phyloP scores from a whole-genome alignment of 108 stramenopile species.

The Chaetoceros muelleri region DNA sequence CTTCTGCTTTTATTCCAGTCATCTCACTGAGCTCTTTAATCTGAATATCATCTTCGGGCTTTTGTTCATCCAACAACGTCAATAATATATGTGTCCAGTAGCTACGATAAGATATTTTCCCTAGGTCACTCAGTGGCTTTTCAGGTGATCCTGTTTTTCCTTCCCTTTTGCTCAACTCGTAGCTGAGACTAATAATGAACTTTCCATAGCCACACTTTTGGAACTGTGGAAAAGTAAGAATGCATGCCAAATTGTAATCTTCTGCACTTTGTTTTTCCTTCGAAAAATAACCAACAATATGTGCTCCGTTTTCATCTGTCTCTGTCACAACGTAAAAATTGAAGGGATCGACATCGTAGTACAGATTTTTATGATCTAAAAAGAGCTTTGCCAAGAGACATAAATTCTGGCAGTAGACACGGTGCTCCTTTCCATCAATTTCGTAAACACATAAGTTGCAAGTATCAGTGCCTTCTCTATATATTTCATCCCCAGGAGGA shows the following conservation, averaged over 20 bases:
- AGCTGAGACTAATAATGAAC: conserved; percentile 93
- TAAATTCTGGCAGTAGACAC: conserved; percentile 96
- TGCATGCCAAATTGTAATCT: conserved; percentile 98
- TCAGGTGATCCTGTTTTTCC: conserved; percentile 91
- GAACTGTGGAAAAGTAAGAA: conserved; percentile 96
- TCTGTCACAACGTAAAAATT: conserved; percentile 96
- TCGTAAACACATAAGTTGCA: conserved; percentile 58
- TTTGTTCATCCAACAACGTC: conserved; percentile 38
- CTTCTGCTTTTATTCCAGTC: conserved; percentile 94
- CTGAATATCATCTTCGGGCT: conserved; percentile 39
- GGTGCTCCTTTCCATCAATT: conserved; percentile 69
- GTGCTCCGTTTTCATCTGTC: conserved; percentile 49
- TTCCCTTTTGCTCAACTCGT: conserved; percentile 87
- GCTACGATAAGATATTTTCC: conserved; percentile 88
- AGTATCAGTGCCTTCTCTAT: conserved; percentile 44
- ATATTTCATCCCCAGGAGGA: conserved; percentile 97
- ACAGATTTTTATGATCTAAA: conserved; percentile 99
- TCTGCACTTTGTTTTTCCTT: conserved; percentile 86
- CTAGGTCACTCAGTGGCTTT: conserved; percentile 94
- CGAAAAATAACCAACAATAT: conserved; percentile 95
- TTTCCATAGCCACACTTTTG: conserved; percentile 98
- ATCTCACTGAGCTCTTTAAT: conserved; percentile 75
- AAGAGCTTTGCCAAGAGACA: conserved; percentile 98
- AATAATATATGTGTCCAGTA: conserved; percentile 87
- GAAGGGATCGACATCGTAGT: conserved; percentile 98